Base-by-base conservation (phyloP, 192 early-diverging fungal genomes). In the Jimgerdemannia lactiflua region DNA sequence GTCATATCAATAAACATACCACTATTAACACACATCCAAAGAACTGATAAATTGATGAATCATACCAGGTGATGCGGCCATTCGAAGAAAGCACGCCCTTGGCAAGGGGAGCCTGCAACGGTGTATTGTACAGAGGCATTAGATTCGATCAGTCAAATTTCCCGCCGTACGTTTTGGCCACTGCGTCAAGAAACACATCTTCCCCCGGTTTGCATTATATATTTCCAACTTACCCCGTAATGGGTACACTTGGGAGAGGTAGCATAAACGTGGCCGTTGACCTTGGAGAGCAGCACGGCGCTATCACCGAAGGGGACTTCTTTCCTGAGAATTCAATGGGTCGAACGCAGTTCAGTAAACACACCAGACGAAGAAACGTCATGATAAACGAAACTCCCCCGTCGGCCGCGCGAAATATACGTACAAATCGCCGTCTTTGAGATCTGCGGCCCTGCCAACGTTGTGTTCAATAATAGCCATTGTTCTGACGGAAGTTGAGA, bases 41-140 rank as follows among this genome's bases (percentile, higher is more conserved):
- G 3, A 59, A 63, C 42, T n/a, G 69, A 11, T 7, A 20, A 64
- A 29, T 59, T 43, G 66, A 29, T 70, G 14, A 29, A 6, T 11
- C 43, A 75, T 76, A 78, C 80, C 80, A 82, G 66, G 63, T 78
- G 29, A 82, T 19, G 71, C 80, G 80, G 9, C 80, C 80, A 43
- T 82, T 77, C 4, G 71, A 76, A 3, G 80, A 64, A 8, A 82
- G 41, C 3, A 69, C 71, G 3, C 77, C 74, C 40, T 54, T 77
- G 3, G 17, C 43, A 14, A 77, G 72, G 19, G 71, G 67, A 40
- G 76, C 76, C 76, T 77, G 39, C 10, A n/a, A 71, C 4, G 29
- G 14, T 19, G 1, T 8, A 40, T 19, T 7, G 18, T 67, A 67
- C 11, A 29, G 29, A 74, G 18, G n/a, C 10, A 3, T 40, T n/a